These are phyloP conservation scores for Tetragonia tetragonoides DNA, from an alignment of 148 eudicot species.

Conservation along the genomic window DNA sequence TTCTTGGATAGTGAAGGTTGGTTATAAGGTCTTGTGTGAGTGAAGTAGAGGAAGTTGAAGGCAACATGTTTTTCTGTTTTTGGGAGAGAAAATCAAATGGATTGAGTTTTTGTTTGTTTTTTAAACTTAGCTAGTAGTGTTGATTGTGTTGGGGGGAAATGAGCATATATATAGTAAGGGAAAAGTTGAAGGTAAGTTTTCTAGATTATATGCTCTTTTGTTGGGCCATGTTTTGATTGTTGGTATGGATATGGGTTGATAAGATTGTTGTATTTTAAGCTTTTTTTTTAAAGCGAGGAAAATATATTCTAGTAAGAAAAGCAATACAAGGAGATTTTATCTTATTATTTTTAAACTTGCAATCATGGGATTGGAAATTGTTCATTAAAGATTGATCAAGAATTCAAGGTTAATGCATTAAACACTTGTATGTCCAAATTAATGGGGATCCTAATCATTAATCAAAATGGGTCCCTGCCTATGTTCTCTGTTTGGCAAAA, in stretches of 20 bases:
- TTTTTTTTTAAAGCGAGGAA: no score
- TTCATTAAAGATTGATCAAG: neutral
- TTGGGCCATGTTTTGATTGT: constrained; percentile 2
- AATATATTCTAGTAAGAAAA: no score
- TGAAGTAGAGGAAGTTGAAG: constrained; percentile 14
- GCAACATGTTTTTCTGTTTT: constrained; percentile 4
- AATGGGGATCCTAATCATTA: neutral
- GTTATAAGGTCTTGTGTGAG: constrained; percentile 9
- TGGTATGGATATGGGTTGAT: constrained; percentile 13
- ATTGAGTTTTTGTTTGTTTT: neutral
- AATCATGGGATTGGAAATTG: neutral
- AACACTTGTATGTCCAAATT: neutral
- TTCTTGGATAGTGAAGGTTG: constrained; percentile 27
- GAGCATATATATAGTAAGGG: constrained; percentile 17
- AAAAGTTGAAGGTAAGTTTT: neutral
- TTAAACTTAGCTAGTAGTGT: neutral
- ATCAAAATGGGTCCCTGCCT: neutral
- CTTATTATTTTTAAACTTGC: neutral
- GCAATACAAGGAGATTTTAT: neutral
- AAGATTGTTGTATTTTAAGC: no score
- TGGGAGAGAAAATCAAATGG: constrained; percentile 2
- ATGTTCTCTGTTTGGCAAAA: neutral
- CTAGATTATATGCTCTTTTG: neutral
- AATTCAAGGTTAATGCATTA: neutral
- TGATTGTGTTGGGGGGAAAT: constrained; percentile 12